phyloP scores from a whole-genome alignment of 2,329 filamentous ascomycete species.

The Aspergillus sp. region DNA sequence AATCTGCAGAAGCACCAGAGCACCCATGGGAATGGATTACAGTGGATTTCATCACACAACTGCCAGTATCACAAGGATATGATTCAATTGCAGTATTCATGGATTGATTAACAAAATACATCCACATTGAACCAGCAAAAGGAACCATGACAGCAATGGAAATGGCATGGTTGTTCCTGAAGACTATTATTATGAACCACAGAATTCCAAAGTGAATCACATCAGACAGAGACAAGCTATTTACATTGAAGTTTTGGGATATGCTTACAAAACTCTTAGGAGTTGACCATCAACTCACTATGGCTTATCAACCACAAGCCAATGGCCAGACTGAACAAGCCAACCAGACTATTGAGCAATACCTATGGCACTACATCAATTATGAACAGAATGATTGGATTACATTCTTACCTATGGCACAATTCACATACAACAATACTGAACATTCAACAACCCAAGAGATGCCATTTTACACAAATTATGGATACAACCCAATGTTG shows the following conservation, averaged over 20 bases:
- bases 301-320: not conserved
- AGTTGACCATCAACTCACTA: not conserved
- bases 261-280: not conserved
- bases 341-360: constrained; percentile 5
- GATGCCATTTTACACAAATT: not conserved
- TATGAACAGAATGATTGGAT: constrained; percentile 4
- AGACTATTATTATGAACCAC: no score
- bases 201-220: no score
- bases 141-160: no score
- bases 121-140: no score
- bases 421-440: not conserved
- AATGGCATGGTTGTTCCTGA: no score
- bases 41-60: no score
- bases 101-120: no score
- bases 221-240: no score
- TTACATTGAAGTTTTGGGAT: not conserved
- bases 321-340: constrained; percentile 2
- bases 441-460: not conserved
- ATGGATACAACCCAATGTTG: not conserved
- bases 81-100: no score
- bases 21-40: no score
- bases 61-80: no score
- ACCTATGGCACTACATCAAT: constrained; percentile 5
- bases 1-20: not conserved
- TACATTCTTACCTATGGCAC: not conserved